phyloP scores from a whole-genome alignment of 768 basidiomycete species.

The Tulasnella sp. region DNA sequence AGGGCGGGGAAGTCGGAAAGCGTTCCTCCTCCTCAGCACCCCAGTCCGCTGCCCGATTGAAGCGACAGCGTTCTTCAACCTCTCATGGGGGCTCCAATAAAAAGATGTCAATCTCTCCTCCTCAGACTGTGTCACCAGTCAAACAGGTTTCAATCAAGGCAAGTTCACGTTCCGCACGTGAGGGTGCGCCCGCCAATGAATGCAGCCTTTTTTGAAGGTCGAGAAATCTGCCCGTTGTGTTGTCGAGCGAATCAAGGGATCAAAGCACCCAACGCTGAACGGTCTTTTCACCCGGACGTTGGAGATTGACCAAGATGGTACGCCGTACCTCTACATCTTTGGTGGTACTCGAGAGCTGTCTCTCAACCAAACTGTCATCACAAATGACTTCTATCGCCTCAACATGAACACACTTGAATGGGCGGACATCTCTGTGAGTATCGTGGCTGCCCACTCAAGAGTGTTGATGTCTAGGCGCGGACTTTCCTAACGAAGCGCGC shows the following conservation, averaged over 20 bases:
- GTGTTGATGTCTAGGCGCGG: not conserved
- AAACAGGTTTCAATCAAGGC: not conserved
- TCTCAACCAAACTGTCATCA: not conserved
- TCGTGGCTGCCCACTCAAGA: not conserved
- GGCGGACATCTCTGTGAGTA: constrained; percentile 3
- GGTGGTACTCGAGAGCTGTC: not conserved
- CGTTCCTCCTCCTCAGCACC: not conserved
- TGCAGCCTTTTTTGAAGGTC: not conserved
- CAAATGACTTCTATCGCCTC: constrained; percentile 12
- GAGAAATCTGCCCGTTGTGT: not conserved
- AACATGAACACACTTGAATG: not conserved
- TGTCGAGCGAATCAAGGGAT: not conserved
- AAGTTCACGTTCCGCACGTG: not conserved
- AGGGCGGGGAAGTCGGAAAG: not conserved
- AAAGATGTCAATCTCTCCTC: not conserved
- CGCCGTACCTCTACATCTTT: constrained; percentile 4
- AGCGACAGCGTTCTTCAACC: not conserved
- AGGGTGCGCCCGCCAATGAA: not conserved
- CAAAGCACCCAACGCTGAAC: not conserved
- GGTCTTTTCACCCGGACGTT: not conserved
- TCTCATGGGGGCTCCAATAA: not conserved
- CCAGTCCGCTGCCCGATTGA: not conserved
- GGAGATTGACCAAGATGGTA: not conserved
- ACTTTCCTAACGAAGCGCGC: not conserved
- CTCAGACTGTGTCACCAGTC: not conserved